These are phyloP conservation scores for Cladophialophora chaetospira DNA, from an alignment of 2,329 filamentous ascomycete genomes.

Conservation along the genomic window DNA sequence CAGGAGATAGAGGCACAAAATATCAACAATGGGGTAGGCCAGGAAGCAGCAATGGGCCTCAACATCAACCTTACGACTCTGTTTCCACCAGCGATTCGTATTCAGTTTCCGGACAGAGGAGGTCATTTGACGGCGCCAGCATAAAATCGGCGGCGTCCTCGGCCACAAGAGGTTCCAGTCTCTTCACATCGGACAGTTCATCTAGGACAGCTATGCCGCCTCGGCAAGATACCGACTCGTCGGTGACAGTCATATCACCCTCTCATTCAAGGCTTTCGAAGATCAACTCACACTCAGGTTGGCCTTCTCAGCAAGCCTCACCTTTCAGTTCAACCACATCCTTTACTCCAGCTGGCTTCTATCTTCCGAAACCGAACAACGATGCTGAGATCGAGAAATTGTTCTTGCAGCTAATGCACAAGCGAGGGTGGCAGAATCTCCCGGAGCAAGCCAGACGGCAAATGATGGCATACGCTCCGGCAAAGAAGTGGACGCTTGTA, in stretches of 20 bases:
- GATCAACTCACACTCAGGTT: conserved; percentile 45
- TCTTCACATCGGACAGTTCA: conserved; percentile 59
- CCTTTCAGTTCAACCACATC: conserved; percentile 52
- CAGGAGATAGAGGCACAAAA: conserved; percentile 68
- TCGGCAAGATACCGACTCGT: conserved; percentile 29
- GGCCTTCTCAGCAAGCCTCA: conserved; percentile 46
- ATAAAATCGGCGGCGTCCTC: conserved; percentile 64
- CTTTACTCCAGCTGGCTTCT: conserved; percentile 56
- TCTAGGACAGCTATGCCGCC: conserved; percentile 43
- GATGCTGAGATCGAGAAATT: conserved; percentile 85
- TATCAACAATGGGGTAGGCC: conserved; percentile 75
- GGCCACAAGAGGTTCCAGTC: conserved; percentile 57
- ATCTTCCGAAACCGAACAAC: conserved; percentile 73
- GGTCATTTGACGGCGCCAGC: conserved; percentile 66
- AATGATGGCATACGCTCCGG: conserved; percentile 91
- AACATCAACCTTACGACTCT: conserved; percentile 65
- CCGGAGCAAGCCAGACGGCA: conserved; percentile 92
- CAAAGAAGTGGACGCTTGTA: conserved; percentile 97
- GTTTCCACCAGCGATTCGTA: conserved; percentile 57
- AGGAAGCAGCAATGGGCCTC: conserved; percentile 58
- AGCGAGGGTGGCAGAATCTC: conserved; percentile 94
- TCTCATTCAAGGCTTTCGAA: conserved; percentile 45
- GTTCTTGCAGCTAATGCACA: conserved; percentile 93
- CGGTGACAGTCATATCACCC: conserved; percentile 40
- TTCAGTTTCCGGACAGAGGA: conserved; percentile 55